These are phyloP conservation scores for Pleurotus salmoneostramineus DNA, from an alignment of 768 basidiomycete species.

Conservation along the genomic window DNA sequence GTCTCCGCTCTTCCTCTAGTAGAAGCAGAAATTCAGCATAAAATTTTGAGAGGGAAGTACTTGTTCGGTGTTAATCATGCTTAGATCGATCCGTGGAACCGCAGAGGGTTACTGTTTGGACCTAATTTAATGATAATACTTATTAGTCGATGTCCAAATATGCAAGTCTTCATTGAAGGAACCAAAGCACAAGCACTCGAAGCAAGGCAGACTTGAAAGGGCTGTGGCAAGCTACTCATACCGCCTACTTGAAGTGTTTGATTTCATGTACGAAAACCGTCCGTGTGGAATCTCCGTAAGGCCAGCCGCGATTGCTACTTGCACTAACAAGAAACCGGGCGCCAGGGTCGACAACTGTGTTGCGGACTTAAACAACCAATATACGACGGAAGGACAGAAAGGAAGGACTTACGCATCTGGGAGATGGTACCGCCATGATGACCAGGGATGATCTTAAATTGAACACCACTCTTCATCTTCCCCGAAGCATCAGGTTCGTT, in stretches of 20 bases:
- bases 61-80: too few species aligned
- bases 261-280: constrained; percentile 93
- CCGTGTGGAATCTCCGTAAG: constrained; percentile 76
- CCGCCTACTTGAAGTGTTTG: constrained; percentile 35
- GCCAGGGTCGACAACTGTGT: constrained; percentile 79
- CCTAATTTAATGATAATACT: too few species aligned
- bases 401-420: constrained; percentile 72
- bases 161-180: too few species aligned
- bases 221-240: too few species aligned
- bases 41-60: too few species aligned
- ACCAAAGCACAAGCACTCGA: too few species aligned
- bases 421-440: constrained; percentile 95
- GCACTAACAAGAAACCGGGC: constrained; percentile 86
- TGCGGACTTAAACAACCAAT: neutral
- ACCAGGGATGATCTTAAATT: constrained; percentile 93
- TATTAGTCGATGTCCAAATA: too few species aligned
- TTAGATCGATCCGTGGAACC: too few species aligned
- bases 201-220: too few species aligned
- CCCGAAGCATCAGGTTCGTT: constrained; percentile 61
- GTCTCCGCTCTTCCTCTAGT: neutral
- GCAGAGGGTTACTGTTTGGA: too few species aligned
- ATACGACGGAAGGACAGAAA: neutral
- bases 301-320: constrained; percentile 93
- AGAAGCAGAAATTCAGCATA: neutral
- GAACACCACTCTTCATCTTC: constrained; percentile 64